Evolutionary conservation across 78 protist genomes (phyloP), one percentile per base, ranked within the genome.

Genomic region (Planoprotostelium fungivorum): DNA sequence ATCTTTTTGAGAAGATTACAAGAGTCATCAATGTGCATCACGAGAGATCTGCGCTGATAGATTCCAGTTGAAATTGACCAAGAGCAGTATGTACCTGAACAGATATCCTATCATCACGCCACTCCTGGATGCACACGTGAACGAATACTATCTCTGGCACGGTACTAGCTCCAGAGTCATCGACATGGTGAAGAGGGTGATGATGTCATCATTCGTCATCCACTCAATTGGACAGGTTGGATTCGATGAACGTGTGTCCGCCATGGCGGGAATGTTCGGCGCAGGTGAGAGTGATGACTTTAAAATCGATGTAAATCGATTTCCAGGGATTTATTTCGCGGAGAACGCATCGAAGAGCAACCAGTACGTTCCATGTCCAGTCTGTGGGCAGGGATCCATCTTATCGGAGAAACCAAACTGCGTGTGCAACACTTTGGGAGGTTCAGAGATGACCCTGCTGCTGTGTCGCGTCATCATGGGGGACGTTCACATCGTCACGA

Each of bases 241-340:
- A 0, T 38, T 85, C 31, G 91, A 89, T 29, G 83, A 85, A 0
- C 91, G 91, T 0, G 39, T 89, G 84, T 0, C 51, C 37, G 0
- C 34, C 84, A 0, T 1, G 34, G 9, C 37, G 35, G 91, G 91
- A 0, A 25, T 89, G 91, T 89, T 89, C 5, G 91, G 91, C 0
- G 91, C 38, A 5, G 73, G 73, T 51, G 73, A 16, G 73, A 25
- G 5, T 51, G 73, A 51, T 51, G 73, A 51, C 73, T 5, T 51
- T 16, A 51, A 25, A 16, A 51, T 51, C 31, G 31, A 51, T 25
- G 73, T 25, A 25, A 51, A 51, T 16, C 5, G 5, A 5, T 51
- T 5, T 51, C 31, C 73, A 51, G 91, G 91, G 9, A n/a, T 83
- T n/a, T 89, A 89, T 86, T 85, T 89, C 37, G 91, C 91, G 0